Evolutionary conservation across 2,329 filamentous ascomycete species (phyloP).

Genomic region (Diaporthe ampelina): DNA sequence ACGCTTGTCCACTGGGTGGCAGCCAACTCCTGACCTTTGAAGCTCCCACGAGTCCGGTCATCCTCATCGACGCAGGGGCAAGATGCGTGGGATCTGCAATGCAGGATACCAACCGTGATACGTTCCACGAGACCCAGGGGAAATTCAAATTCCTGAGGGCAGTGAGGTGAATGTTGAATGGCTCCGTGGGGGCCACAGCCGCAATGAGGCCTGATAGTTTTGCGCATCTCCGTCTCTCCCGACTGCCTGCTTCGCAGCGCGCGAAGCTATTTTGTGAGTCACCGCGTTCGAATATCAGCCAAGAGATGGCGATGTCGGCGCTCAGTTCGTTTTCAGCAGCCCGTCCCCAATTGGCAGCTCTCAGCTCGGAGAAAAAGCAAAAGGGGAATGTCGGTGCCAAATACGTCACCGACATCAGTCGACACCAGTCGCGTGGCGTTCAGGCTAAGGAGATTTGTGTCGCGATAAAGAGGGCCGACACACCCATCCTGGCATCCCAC

Average conservation of each 20-base stretch:
- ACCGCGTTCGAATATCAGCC: neutral
- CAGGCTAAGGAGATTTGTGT: neutral
- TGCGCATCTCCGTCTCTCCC: neutral
- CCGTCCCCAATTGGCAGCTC: neutral
- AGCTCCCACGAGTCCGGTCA: slow-evolving; percentile 20
- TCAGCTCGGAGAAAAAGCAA: slow-evolving; percentile 15
- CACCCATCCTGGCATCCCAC: neutral
- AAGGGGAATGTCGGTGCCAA: neutral
- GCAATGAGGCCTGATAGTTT: neutral
- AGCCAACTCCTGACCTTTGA: slow-evolving; percentile 21
- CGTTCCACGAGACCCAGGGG: slow-evolving; percentile 21
- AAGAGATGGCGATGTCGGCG: neutral
- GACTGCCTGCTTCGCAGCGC: neutral
- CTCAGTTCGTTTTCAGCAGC: no score
- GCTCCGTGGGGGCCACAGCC: slow-evolving; percentile 2
- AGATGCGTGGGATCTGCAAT: slow-evolving; percentile 29
- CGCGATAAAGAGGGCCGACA: slow-evolving; percentile 3
- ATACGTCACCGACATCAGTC: slow-evolving; percentile 10
- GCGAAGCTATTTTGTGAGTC: neutral
- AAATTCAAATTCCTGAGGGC: neutral
- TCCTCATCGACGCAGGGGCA: slow-evolving; percentile 10
- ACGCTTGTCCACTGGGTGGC: neutral
- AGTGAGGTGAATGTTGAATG: neutral
- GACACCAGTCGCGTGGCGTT: slow-evolving; percentile 11
- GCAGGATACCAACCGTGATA: slow-evolving; percentile 16